Evolutionary conservation across 441 rosid species (phyloP), one percentile per base, ranked within the genome.

Genomic region (Arabidopsis hybrid): DNA sequence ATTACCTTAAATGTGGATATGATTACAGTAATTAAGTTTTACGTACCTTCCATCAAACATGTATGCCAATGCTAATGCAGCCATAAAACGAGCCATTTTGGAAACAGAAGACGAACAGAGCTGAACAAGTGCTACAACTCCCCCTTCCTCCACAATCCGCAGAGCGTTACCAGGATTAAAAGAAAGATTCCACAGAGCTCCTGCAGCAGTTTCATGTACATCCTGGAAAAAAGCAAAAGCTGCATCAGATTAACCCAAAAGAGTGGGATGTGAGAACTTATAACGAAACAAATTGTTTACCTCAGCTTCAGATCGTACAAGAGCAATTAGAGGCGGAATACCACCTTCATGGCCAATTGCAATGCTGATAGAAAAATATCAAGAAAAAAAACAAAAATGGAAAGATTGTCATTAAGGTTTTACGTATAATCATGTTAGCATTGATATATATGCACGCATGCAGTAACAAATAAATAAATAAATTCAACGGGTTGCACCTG

Each of bases 151-250:
- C 50, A 89, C 93, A 78, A 96, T 91, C 45, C 92, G 86, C 17
- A 90, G 85, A 77, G 97, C 99, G 69, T 96, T 96, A 12, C 86
- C 83, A 7, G 91, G 84, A 72, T 88, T 87, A 62, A 89, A 90
- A 82, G 99, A 93, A 79, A 96, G 97, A 82, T 91, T 96, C 98
- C 97, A 96, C 39, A 96, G 96, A 76, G 99, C 99, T 63, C 99
- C 99, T 2, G 97, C 97, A 4, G 97, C 98, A 36, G 93, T 88
- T 82, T 90, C 98, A 80, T 96, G 99, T 80, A 96, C 99, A 86
- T 91, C 99, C 98, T 96, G 84, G 66, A 21, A 62, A 58, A 64
- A 49, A 36, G 49, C 31, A 49, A 47, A 58, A 21, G 46, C 60
- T 40, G 13, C 13, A 69, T 53, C 36, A 62, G 46, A 47, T 76